Conservation (phyloP, 495 filamentous ascomycete species). For the Talaromyces borbonicus region DNA sequence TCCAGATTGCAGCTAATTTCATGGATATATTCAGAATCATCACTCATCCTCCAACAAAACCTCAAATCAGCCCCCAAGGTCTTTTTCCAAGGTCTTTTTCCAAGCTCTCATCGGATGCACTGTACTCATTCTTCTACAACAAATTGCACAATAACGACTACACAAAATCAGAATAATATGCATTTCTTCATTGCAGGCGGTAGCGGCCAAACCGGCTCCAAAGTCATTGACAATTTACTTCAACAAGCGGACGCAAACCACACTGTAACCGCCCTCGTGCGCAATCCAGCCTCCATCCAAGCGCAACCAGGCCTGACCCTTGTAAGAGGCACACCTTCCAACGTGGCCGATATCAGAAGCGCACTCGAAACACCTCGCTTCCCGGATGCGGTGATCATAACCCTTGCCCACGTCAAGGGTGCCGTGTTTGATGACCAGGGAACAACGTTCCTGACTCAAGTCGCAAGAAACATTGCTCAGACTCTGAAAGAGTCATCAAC, state of each 20-base stretch:
- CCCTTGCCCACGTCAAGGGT: conserved; percentile 20
- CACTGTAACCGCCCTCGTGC: conserved; percentile 32
- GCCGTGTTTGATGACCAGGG: conserved; percentile 12
- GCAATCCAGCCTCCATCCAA: conserved; percentile 21
- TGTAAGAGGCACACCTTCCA: conserved; percentile 28
- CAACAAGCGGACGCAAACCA: conserved; percentile 22
- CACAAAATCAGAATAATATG: conserved; percentile 17
- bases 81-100: too few species aligned
- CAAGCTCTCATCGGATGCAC: too few species aligned
- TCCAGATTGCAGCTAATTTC: too few species aligned
- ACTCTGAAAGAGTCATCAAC: conserved; percentile 25
- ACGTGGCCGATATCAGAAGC: conserved; percentile 21
- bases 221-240: conserved; percentile 24
- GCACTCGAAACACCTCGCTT: conserved; percentile 20
- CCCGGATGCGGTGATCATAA: conserved; percentile 26
- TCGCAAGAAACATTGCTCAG: conserved; percentile 20
- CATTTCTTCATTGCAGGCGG: conserved; percentile 34
- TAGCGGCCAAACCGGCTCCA: conserved; percentile 32
- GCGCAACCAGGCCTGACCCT: conserved; percentile 19
- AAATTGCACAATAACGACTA: too few species aligned
- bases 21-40: too few species aligned
- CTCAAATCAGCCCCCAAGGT: too few species aligned
- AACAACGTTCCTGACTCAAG: conserved; percentile 16
- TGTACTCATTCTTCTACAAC: too few species aligned
- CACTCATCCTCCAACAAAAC: too few species aligned